Percentiles rank a stretch among this genome's conserved stretches.
phyloP scores from a whole-genome alignment of 257 asterid species.

The Datura wrightii region DNA sequence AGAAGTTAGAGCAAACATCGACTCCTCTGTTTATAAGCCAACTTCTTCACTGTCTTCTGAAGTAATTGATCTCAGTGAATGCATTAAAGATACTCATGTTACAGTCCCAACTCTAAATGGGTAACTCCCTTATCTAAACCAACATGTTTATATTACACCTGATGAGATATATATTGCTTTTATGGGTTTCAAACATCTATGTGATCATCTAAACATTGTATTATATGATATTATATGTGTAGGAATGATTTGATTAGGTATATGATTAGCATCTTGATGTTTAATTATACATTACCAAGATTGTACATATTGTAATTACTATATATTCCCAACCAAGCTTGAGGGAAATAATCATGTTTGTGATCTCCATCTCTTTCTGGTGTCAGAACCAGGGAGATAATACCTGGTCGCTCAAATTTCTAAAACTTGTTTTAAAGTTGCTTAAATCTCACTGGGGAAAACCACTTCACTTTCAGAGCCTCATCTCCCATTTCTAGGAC shows the following conservation, averaged over 20 bases:
- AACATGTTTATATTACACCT: not conserved
- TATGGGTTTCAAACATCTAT: not conserved
- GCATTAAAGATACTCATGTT: slow-evolving; percentile 69
- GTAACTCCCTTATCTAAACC: slow-evolving; percentile 45
- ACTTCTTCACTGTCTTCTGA: slow-evolving; percentile 46
- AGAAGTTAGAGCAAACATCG: slow-evolving; percentile 12
- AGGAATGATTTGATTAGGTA: slow-evolving; percentile 9
- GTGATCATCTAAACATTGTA: not conserved
- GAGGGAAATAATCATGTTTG: not conserved
- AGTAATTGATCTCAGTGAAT: slow-evolving; percentile 72
- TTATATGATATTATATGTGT: not conserved
- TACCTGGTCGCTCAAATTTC: not conserved
- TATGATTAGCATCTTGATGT: slow-evolving; percentile 16
- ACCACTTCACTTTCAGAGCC: slow-evolving; percentile 7
- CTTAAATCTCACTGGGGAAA: not conserved
- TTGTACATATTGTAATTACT: slow-evolving; percentile 12
- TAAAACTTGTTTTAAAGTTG: not conserved
- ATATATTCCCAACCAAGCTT: not conserved
- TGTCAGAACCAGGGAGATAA: not conserved
- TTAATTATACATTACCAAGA: not conserved
- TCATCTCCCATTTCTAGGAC: slow-evolving; percentile 10
- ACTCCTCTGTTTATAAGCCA: slow-evolving; percentile 40
- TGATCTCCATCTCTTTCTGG: not conserved
- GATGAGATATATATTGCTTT: not conserved
- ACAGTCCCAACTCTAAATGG: slow-evolving; percentile 86